These are phyloP conservation scores for Cerrena zonata DNA, from an alignment of 1,284 basidiomycete genomes.

Conservation along the genomic window DNA sequence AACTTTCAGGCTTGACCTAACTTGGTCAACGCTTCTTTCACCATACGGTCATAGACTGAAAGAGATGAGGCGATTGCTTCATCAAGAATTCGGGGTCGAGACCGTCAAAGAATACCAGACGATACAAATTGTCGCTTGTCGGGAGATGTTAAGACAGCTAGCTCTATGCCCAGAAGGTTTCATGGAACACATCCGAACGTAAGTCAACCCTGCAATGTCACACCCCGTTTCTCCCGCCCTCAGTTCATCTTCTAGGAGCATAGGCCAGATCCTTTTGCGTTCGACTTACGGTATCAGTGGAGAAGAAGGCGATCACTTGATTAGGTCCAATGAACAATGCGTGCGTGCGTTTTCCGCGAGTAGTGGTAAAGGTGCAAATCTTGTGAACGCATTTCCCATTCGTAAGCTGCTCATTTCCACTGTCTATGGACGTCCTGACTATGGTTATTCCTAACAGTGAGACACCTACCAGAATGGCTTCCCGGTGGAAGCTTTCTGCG, in stretches of 20 bases:
- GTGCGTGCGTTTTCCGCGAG: constrained; percentile 13
- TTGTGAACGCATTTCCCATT: constrained; percentile 22
- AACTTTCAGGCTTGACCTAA: constrained; percentile 39
- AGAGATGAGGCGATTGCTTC: constrained; percentile 30
- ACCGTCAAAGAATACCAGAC: constrained; percentile 14
- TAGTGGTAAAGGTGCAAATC: constrained; percentile 14
- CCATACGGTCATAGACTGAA: constrained; percentile 38
- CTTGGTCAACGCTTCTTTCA: constrained; percentile 30
- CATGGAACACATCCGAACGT: constrained; percentile 23
- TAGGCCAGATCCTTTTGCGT: constrained; percentile 19
- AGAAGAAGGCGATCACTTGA: constrained; percentile 17
- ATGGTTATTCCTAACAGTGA: constrained; percentile 17
- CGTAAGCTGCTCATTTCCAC: constrained; percentile 12
- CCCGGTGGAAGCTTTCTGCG: constrained; percentile 38
- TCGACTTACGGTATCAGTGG: constrained; percentile 23
- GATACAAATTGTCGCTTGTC: constrained; percentile 19
- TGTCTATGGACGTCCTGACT: not conserved
- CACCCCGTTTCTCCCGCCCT: not conserved
- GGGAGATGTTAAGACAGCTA: constrained; percentile 30
- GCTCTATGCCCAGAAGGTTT: constrained; percentile 19
- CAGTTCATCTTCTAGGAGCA: constrained; percentile 12
- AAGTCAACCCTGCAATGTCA: constrained; percentile 8
- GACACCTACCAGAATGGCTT: constrained; percentile 34
- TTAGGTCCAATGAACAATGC: constrained; percentile 17
- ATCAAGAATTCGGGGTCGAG: constrained; percentile 19